Evolutionary conservation across 306 rosid genomes (phyloP).

Genomic region (Lathyrus oleraceus): DNA sequence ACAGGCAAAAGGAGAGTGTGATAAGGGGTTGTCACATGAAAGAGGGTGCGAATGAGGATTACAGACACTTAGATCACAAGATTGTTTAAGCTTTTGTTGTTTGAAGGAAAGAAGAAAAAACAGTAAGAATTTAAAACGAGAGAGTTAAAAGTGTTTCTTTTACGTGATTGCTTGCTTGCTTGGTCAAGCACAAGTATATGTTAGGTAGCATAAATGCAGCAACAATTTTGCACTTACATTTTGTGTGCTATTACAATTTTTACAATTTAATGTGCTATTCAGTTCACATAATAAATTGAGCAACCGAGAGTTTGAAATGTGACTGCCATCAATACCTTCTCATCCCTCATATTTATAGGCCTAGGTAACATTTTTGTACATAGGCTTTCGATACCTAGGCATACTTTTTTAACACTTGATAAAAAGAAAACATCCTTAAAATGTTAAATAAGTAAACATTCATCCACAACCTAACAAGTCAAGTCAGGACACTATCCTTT

Average conservation of each 20-base stretch:
- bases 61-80: constrained; percentile 54
- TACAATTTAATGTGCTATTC: constrained; percentile 7
- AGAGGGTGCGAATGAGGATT: constrained; percentile 25
- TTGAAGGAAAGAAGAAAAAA: constrained; percentile 39
- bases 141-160: constrained; percentile 45
- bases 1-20: constrained; percentile 51
- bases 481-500: too few relatives aligned
- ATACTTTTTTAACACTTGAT: too few relatives aligned
- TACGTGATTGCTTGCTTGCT: constrained; percentile 51
- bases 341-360: neutral
- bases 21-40: constrained; percentile 61
- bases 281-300: constrained; percentile 47
- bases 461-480: too few relatives aligned
- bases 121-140: constrained; percentile 37
- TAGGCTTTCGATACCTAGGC: neutral
- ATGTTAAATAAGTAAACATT: too few relatives aligned
- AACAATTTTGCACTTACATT: neutral
- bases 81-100: constrained; percentile 39
- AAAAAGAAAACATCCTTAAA: too few relatives aligned
- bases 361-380: neutral
- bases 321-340: constrained; percentile 57
- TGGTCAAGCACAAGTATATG: constrained; percentile 15
- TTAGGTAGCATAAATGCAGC: constrained; percentile 44
- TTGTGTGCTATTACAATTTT: neutral
- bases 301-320: constrained; percentile 44